Percentiles rank a stretch among this genome's conserved stretches.
These are phyloP conservation scores for Leishmania turanica DNA, from an alignment of 208 protist species.

Conservation along the genomic window DNA sequence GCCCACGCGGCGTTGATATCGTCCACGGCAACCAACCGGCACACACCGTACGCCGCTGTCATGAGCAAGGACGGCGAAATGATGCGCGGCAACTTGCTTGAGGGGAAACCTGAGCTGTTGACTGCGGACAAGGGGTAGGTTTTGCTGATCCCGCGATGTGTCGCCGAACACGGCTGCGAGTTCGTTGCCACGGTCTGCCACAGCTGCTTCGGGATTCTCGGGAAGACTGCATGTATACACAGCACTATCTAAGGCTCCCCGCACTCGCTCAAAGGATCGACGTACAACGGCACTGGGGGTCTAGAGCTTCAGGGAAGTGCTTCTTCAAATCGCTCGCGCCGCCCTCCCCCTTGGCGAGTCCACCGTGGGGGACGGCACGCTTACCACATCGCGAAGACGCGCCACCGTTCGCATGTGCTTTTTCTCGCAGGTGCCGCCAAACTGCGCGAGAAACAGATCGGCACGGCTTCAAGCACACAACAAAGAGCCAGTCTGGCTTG, in stretches of 20 bases:
- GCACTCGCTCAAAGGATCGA: slow-evolving; percentile 26
- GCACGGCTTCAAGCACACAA: slow-evolving; percentile 40
- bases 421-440: slow-evolving; percentile 30
- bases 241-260: slow-evolving; percentile 34
- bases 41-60: slow-evolving; percentile 34
- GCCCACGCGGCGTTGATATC: slow-evolving; percentile 25
- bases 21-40: slow-evolving; percentile 34
- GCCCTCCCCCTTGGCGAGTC: too few species aligned
- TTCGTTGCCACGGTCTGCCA: background rate
- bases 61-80: background rate
- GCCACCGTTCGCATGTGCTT: slow-evolving; percentile 43
- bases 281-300: slow-evolving; percentile 8
- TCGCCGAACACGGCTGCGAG: background rate
- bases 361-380: background rate
- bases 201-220: slow-evolving; percentile 16
- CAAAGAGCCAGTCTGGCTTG: slow-evolving; percentile 36
- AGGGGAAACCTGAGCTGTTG: background rate
- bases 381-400: slow-evolving; percentile 28
- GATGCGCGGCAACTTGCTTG: slow-evolving; percentile 1
- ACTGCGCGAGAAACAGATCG: slow-evolving; percentile 17
- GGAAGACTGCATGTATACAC: slow-evolving; percentile 24
- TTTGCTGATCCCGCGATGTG: background rate
- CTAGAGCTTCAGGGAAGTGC: slow-evolving; percentile 5
- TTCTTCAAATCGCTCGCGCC: background rate
- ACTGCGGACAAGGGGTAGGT: background rate